phyloP scores from a whole-genome alignment of 805 yeast genomes.

The Saccharomycopsis oosterbeekiorum region DNA sequence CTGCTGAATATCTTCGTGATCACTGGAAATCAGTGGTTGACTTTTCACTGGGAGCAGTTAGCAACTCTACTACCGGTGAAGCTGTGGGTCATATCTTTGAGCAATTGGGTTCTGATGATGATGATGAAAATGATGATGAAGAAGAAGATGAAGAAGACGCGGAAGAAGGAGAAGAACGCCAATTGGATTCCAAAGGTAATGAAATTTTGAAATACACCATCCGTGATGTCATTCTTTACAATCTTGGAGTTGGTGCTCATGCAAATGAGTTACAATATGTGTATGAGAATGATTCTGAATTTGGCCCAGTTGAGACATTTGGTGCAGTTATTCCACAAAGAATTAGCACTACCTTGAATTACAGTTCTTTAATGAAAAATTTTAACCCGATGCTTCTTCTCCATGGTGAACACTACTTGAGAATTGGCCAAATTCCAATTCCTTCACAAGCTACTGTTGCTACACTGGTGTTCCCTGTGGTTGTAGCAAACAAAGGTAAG shows the following conservation, averaged over 20 bases:
- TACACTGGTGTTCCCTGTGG: conserved; percentile 59
- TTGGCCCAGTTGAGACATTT: conserved; percentile 81
- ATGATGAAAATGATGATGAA: conserved; percentile 33
- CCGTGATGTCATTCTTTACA: conserved; percentile 72
- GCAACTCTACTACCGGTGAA: conserved; percentile 55
- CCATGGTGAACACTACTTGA: conserved; percentile 93
- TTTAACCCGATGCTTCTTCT: conserved; percentile 83
- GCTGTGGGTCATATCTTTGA: conserved; percentile 70
- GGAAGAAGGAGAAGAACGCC: conserved; percentile 37
- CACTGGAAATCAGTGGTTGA: conserved; percentile 59
- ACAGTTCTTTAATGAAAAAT: conserved; percentile 48
- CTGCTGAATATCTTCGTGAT: conserved; percentile 63
- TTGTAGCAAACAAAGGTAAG: conserved; percentile 73
- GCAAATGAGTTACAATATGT: conserved; percentile 67
- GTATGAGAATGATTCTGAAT: conserved; percentile 67
- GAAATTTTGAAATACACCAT: conserved; percentile 47
- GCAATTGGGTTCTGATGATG: conserved; percentile 39
- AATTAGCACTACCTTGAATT: conserved; percentile 1
- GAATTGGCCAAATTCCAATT: conserved; percentile 63
- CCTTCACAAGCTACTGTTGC: conserved; percentile 58
- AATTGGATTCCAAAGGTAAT: conserved; percentile 32
- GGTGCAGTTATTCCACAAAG: conserved; percentile 62
- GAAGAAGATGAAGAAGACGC: conserved; percentile 38
- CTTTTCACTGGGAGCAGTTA: conserved; percentile 31
- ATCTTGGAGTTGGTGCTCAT: conserved; percentile 80